Evolutionary conservation across 345 rosid genomes (phyloP), one percentile per base, ranked within the genome.

Genomic region (Citrus inodora): DNA sequence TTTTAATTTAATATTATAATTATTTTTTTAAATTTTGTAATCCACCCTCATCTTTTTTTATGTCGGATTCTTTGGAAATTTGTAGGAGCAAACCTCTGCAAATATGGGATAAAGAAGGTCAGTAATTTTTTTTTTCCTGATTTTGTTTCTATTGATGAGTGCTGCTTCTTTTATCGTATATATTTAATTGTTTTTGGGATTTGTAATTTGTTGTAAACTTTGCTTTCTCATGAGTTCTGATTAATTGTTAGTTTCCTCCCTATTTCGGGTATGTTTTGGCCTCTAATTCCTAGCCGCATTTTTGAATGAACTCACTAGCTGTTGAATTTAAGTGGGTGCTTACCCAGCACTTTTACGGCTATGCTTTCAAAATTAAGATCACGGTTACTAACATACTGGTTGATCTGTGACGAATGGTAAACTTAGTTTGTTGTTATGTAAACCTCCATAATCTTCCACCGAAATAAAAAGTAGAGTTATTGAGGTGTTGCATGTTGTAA

Each of bases 61-160:
- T 48, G 17, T 46, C 38, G 42, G 24, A 58, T 14, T 38, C 7
- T 38, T 5, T 61, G 73, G 70, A 17, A 60, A 77, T 80, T 63
- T 77, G 70, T 83, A 90, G 97, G 85, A 92, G 93, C 81, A 90
- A 90, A 78, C 94, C 93, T 77, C 85, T 92, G 82, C 94, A 90
- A 89, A 90, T 92, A 83, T 90, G 94, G 97, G 97, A 90, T 71
- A 92, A 92, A 84, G 97, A 90, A 88, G 94, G 97, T 88, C 48
- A 80, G 80, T 78, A 8, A 53, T 66, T 80, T 77, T 71, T 62
- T 62, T 14, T 51, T 61, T 5, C 27, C 58, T 4, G 17, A 38
- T 17, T 68, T 62, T 16, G 21, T 46, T 32, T 13, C 51, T 46
- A 13, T 46, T 46, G 17, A 46, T 13, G 5, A 1, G 17, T 0